Percentiles rank a stretch among this genome's conserved stretches.
phyloP scores from a whole-genome alignment of 1,139 yeast species.

The Zygoascus meyerae region DNA sequence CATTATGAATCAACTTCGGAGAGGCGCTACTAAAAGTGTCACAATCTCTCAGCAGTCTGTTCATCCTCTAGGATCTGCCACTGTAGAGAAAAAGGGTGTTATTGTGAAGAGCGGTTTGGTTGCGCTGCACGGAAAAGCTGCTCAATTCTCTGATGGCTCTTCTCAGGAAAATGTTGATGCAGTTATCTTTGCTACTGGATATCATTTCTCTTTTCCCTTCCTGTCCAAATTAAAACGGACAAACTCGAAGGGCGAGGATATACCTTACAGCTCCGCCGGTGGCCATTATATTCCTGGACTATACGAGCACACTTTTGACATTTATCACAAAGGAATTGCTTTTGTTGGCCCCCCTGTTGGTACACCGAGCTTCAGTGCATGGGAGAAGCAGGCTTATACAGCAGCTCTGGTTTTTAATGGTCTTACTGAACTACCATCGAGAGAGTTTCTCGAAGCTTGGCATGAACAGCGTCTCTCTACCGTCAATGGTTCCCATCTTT shows the following conservation, averaged over 20 bases:
- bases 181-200: slow-evolving; percentile 63
- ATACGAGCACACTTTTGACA: slow-evolving; percentile 49
- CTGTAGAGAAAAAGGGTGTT: not conserved
- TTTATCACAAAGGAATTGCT: slow-evolving; percentile 51
- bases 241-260: slow-evolving; percentile 15
- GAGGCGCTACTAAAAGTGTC: slow-evolving; percentile 11
- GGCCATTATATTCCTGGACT: slow-evolving; percentile 46
- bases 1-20: slow-evolving; percentile 44
- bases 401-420: slow-evolving; percentile 52
- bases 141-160: slow-evolving; percentile 16
- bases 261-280: slow-evolving; percentile 35
- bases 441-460: slow-evolving; percentile 2
- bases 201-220: slow-evolving; percentile 45
- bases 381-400: slow-evolving; percentile 55
- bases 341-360: slow-evolving; percentile 48
- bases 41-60: slow-evolving; percentile 11
- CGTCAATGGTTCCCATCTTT: not conserved
- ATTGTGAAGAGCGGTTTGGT: not conserved
- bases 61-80: slow-evolving; percentile 5
- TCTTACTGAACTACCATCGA: slow-evolving; percentile 41
- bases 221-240: slow-evolving; percentile 22
- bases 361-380: slow-evolving; percentile 54
- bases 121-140: not conserved
- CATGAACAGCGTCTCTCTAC: not conserved
- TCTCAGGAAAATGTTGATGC: slow-evolving; percentile 37